Evolutionary conservation across 202 grass and related monocot genomes (phyloP), one percentile per base, ranked within the genome.

Genomic region (Panicum hallii): DNA sequence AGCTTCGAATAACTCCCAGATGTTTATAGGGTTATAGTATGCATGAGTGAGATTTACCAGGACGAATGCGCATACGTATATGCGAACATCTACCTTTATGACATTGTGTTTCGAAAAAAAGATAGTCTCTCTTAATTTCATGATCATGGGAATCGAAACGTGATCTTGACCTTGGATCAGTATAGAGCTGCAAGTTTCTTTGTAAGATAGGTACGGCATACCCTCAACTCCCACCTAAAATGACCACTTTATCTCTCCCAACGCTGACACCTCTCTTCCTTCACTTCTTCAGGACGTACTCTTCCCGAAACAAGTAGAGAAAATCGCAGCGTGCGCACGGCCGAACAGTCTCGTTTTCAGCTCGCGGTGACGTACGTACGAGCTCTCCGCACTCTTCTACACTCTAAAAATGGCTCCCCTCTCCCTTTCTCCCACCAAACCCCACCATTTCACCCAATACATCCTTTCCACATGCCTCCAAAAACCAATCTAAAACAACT

Each of bases 361-460:
- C 61, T 65, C 61, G 67, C 50, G 38, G 72, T 79, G 76, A 63
- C 83, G 23, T 60, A 61, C 86, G 41, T 60, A 61, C 86, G 41
- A 80, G 47, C 53, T 38, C 70, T 61, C 79, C 71, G 41, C 62
- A 44, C 64, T 61, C 83, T 16, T 53, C 83, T 16, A 71, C 53
- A 42, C 64, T 53, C 83, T 17, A 44, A 30, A 70, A 48, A 14
- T 71, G 78, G 82, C 42, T 87, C 6, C 32, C 79, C 77, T 73
- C 81, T 88, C 91, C 53, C 82, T 87, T 82, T 79, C 84, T 50
- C 67, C 48, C 67, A 87, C 84, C 91, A 78, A 85, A 86, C 85
- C 66, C 83, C 55, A 72, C 49, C 66, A 79, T 78, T 69, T 52
- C 50, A 23, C 14, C 40, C 70, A 67, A 7, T 0, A 60, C 41